Evolutionary conservation across 306 rosid genomes (phyloP), one percentile per base, ranked within the genome.

Genomic region (Vigna mungo): DNA sequence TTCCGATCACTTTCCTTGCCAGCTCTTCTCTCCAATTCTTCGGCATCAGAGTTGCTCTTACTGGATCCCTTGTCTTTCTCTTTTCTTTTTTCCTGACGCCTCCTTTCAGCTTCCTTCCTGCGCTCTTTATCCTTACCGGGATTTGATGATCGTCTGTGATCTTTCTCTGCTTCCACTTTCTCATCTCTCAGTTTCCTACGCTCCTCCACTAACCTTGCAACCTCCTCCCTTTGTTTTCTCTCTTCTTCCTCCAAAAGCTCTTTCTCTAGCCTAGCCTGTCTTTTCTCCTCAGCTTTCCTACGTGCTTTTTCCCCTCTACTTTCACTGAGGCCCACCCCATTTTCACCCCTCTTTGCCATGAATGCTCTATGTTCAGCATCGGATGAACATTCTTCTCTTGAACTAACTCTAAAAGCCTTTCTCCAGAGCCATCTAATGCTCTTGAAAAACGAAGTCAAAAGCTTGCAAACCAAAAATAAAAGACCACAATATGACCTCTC

Each of bases 241-340:
- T 96, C 99, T 85, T 96, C 99, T 90, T 96, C 99, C 88, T 96
- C 98, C 87, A 87, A 81, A 56, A 88, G 93, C 80, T 91, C 99
- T 84, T 61, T 96, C 90, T 92, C 99, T 77, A 96, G 53, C 89
- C 98, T 96, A 73, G 98, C 99, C 77, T 91, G 99, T 77, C 88
- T 88, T 86, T 92, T 96, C 89, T 96, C 99, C 83, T 96, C 99
- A n/a, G 99, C 99, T 83, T 96, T 96, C 78, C 98, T 87, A 55
- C 99, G 97, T 13, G 99, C 97, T 39, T 88, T 96, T 79, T 96
- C 99, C 72, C 92, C 98, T 85, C 94, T 88, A 70, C 98, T 96
- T 84, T 89, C 96, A 52, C 82, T 65, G 68, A 88, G 89, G 87
- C 56, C 83, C 55, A 68, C 87, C 67, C 91, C 99, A 82, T 86